Percentiles rank a stretch among this genome's conserved stretches.
Evolutionary conservation across 2,329 filamentous ascomycete species (phyloP).

Genomic region (Ascocoryne sarcoides): DNA sequence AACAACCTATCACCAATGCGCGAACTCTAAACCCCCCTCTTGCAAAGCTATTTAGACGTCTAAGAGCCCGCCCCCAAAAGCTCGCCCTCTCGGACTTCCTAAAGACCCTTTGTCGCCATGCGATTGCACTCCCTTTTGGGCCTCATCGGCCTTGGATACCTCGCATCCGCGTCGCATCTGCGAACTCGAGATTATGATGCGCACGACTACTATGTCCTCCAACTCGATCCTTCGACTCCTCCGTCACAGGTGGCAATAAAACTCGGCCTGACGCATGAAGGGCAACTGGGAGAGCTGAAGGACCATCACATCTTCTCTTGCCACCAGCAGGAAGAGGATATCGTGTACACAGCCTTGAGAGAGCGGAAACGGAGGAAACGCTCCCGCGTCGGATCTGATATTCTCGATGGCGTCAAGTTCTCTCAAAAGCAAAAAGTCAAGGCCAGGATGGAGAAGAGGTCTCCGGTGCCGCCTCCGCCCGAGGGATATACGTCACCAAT

Average conservation of each 20-base stretch:
- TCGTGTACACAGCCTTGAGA: conserved; percentile 46
- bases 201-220: conserved; percentile 89
- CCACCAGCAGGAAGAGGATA: conserved; percentile 49
- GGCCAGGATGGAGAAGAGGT: conserved; percentile 49
- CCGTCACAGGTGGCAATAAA: conserved; percentile 62
- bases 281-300: conserved; percentile 65
- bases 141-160: conserved; percentile 42
- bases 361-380: conserved; percentile 52
- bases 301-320: conserved; percentile 81
- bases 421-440: conserved; percentile 68
- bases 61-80: not conserved
- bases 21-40: conserved; percentile 7
- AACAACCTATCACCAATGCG: conserved; percentile 18
- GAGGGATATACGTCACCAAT: conserved; percentile 14
- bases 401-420: conserved; percentile 67
- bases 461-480: conserved; percentile 20
- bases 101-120: conserved; percentile 18
- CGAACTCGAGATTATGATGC: conserved; percentile 62
- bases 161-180: conserved; percentile 37
- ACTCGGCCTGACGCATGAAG: conserved; percentile 73
- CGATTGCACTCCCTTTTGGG: conserved; percentile 40
- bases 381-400: conserved; percentile 40
- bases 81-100: not conserved
- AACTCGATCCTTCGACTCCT: conserved; percentile 58
- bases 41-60: conserved; percentile 1